These are phyloP conservation scores for Pecoramyces ruminantium DNA, from an alignment of 192 early-diverging fungal species.

Conservation along the genomic window DNA sequence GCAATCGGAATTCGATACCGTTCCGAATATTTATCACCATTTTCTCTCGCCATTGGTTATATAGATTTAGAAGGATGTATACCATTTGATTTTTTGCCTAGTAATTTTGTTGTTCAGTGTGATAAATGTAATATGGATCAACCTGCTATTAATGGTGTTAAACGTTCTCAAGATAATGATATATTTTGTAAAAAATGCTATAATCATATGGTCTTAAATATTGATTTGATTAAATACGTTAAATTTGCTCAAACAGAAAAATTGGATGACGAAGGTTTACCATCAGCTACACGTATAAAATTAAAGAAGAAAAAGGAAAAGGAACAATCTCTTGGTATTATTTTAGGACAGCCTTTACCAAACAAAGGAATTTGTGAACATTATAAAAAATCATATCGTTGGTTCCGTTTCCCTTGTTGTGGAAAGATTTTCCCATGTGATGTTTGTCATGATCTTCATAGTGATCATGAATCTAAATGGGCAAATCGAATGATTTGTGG, in stretches of 20 bases:
- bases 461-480: slow-evolving; percentile 47
- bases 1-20: slow-evolving; percentile 32
- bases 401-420: slow-evolving; percentile 90
- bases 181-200: slow-evolving; percentile 13
- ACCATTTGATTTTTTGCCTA: slow-evolving; percentile 55
- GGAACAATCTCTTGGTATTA: slow-evolving; percentile 33
- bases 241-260: background rate
- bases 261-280: background rate
- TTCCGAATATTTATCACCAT: slow-evolving; percentile 37
- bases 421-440: slow-evolving; percentile 67
- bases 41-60: slow-evolving; percentile 39
- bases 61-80: slow-evolving; percentile 53
- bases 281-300: background rate
- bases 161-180: slow-evolving; percentile 9
- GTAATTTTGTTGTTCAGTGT: slow-evolving; percentile 51
- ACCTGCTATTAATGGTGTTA: slow-evolving; percentile 1
- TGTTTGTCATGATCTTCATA: slow-evolving; percentile 58
- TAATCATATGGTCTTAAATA: background rate
- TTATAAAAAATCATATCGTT: slow-evolving; percentile 69
- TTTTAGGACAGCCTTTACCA: slow-evolving; percentile 30
- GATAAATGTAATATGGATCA: slow-evolving; percentile 35
- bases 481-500: slow-evolving; percentile 76
- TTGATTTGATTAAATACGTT: background rate
- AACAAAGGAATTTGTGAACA: slow-evolving; percentile 67
- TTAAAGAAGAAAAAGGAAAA: slow-evolving; percentile 30